These are phyloP conservation scores for Microsporum audouinii DNA, from an alignment of 2,329 filamentous ascomycete species.

Conservation along the genomic window DNA sequence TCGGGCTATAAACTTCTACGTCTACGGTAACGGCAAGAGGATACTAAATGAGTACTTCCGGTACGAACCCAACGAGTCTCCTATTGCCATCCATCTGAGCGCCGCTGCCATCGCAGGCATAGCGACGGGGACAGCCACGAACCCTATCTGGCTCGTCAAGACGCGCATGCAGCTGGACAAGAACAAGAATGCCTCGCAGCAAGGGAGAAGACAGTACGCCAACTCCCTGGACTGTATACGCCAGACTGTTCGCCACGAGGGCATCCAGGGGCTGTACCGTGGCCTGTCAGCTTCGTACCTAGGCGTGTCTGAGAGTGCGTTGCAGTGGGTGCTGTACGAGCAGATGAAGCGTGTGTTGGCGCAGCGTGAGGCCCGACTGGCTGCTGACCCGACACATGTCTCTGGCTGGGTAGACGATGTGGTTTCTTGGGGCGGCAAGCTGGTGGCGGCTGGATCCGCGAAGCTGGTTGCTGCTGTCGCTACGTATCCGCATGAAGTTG, in stretches of 20 bases:
- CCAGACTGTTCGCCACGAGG: slow-evolving; percentile 71
- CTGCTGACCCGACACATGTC: slow-evolving; percentile 46
- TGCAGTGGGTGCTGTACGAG: slow-evolving; percentile 93
- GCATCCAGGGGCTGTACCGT: slow-evolving; percentile 71
- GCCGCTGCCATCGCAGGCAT: slow-evolving; percentile 70
- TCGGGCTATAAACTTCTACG: slow-evolving; percentile 83
- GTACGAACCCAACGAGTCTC: slow-evolving; percentile 34
- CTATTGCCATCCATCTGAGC: slow-evolving; percentile 62
- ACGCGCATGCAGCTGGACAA: slow-evolving; percentile 87
- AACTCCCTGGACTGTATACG: slow-evolving; percentile 81
- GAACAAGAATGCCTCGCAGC: slow-evolving; percentile 38
- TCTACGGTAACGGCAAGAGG: slow-evolving; percentile 84
- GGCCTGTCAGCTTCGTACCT: slow-evolving; percentile 86
- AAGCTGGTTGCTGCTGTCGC: slow-evolving; percentile 75
- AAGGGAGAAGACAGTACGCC: slow-evolving; percentile 55
- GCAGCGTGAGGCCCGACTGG: slow-evolving; percentile 48
- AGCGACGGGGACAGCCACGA: slow-evolving; percentile 79
- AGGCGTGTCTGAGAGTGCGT: slow-evolving; percentile 75
- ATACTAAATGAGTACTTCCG: slow-evolving; percentile 59
- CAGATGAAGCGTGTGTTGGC: slow-evolving; percentile 71
- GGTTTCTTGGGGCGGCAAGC: slow-evolving; percentile 57
- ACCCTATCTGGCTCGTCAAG: slow-evolving; percentile 95
- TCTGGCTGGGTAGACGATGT: slow-evolving; percentile 47
- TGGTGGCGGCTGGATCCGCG: slow-evolving; percentile 59
- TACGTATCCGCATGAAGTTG: slow-evolving; percentile 85